Evolutionary conservation across 2,329 filamentous ascomycete species (phyloP).

Genomic region (Endocalyx cinctus): DNA sequence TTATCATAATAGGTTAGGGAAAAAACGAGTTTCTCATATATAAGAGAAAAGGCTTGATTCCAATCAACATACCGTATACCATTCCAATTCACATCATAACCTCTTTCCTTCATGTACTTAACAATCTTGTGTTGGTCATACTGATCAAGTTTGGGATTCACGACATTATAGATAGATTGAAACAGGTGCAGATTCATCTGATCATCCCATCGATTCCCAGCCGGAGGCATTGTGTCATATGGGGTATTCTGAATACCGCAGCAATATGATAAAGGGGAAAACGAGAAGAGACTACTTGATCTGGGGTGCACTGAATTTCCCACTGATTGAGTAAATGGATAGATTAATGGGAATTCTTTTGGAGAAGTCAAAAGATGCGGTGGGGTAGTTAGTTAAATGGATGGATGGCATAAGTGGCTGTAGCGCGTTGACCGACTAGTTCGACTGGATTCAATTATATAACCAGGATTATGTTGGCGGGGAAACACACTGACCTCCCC

Average conservation of each 20-base stretch:
- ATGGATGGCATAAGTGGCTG: no score
- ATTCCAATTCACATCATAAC: slow-evolving; percentile 27
- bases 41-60: slow-evolving; percentile 1
- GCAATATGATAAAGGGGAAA: not conserved
- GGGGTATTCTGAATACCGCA: not conserved
- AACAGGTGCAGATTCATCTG: slow-evolving; percentile 15
- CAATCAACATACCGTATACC: slow-evolving; percentile 30
- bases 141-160: slow-evolving; percentile 10
- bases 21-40: not conserved
- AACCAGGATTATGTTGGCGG: not conserved
- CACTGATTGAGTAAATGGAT: no score
- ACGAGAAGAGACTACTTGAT: no score
- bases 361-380: no score
- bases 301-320: no score
- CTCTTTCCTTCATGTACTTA: slow-evolving; percentile 13
- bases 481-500: not conserved
- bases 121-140: slow-evolving; percentile 19
- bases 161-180: slow-evolving; percentile 14
- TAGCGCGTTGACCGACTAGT: not conserved
- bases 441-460: not conserved
- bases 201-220: slow-evolving; percentile 15
- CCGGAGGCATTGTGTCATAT: slow-evolving; percentile 5
- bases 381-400: no score
- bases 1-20: slow-evolving; percentile 3
- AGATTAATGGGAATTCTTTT: no score